Evolutionary conservation across 2,329 filamentous ascomycete species (phyloP), one percentile per base, ranked within the genome.

Genomic region (Alternaria sp.): DNA sequence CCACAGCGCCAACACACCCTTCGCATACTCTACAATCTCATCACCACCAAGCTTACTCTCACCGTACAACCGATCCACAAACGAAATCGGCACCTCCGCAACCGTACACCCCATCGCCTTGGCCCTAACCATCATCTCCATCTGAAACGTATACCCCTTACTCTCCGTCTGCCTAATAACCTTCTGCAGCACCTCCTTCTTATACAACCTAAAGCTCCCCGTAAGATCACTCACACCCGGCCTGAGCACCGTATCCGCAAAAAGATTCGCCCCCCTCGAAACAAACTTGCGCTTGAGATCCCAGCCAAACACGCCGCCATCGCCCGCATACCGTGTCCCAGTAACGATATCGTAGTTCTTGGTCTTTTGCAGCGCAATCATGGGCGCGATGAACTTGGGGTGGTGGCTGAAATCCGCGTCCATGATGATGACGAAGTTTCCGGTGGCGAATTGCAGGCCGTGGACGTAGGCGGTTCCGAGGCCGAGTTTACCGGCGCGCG

Each of bases 361-460:
- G 59, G 85, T 83, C 80, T 89, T 87, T 82, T 98, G 96, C 70
- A 90, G 87, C 63, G 87, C 87, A 75, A 99, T 93, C 93, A 99
- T 98, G 78, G 90, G 86, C 57, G 94, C 90, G 82, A 99, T 97
- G 88, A 98, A 99, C 84, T 98, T 99, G 78, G 96, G 96, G 86
- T 99, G 96, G 85, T 99, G 96, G 74, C 89, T 93, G 87, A 99
- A 99, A 84, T 99, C 96, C 82, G 96, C 96, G 85, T 99, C 96
- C 96, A 99, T 99, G 87, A 99, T 99, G 86, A 99, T 93, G 79
- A 99, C 93, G 78, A 90, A 98, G 87, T 96, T 97, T 75, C 96
- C 96, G 21, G 90, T 93, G 23, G 87, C 91, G 79, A 92, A 98
- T 80, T 97, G 89, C 64, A 99, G 87, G 56, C 95, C 95, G 82